Percentiles rank a stretch among this genome's conserved stretches.
Conservation (phyloP, 768 basidiomycete genomes). For the Postia placenta region DNA sequence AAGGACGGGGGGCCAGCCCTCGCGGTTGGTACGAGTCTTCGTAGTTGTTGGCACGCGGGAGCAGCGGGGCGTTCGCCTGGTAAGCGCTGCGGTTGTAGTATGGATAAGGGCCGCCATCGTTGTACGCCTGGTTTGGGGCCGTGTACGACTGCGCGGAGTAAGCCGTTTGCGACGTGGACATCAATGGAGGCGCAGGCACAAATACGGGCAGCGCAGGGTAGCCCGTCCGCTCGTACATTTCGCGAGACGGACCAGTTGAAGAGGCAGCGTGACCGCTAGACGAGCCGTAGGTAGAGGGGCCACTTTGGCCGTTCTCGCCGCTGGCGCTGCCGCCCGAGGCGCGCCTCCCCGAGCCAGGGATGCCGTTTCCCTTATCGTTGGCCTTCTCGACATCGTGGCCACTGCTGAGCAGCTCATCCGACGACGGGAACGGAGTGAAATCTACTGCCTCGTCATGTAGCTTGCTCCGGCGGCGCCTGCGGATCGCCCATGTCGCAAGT, state of each 20-base stretch:
- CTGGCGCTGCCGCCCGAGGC: not conserved
- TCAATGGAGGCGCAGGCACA: not conserved
- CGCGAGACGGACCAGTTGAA: constrained; percentile 5
- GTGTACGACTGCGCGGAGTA: not conserved
- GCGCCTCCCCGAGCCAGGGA: constrained; percentile 4
- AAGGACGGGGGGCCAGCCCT: not conserved
- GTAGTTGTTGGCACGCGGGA: not conserved
- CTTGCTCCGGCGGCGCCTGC: constrained; percentile 38
- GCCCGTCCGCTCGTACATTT: constrained; percentile 11
- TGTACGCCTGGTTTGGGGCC: not conserved
- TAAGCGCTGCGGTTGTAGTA: not conserved
- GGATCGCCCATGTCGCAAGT: constrained; percentile 39
- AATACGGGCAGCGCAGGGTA: constrained; percentile 7
- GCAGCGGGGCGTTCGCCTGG: not conserved
- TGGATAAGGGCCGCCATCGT: not conserved
- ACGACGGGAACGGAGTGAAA: constrained; percentile 12
- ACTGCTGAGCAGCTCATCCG: constrained; percentile 10
- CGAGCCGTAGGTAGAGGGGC: constrained; percentile 2
- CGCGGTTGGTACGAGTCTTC: not conserved
- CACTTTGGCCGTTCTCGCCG: not conserved
- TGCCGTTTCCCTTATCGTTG: constrained; percentile 4
- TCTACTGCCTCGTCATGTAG: constrained; percentile 18
- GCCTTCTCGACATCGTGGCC: constrained; percentile 15
- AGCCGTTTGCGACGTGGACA: not conserved
- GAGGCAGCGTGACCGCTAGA: not conserved